These are phyloP conservation scores for Blastomyces emzantsi DNA, from an alignment of 2,329 filamentous ascomycete species.

Conservation along the genomic window DNA sequence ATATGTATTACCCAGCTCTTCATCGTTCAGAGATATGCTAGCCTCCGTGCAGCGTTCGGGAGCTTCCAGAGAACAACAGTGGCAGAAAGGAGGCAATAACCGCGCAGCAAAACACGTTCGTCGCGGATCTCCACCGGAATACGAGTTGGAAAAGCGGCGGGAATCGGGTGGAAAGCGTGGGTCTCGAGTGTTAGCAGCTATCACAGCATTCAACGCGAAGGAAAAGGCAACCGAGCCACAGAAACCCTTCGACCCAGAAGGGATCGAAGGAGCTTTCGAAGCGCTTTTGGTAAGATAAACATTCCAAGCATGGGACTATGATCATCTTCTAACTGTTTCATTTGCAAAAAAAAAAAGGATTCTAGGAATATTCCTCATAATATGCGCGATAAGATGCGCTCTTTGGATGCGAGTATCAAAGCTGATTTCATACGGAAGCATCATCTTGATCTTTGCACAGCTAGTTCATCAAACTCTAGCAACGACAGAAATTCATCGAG, in stretches of 20 bases:
- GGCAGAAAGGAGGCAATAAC: slow-evolving; percentile 8
- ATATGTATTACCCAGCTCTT: slow-evolving; percentile 35
- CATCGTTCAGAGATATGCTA: slow-evolving; percentile 31
- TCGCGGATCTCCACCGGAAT: slow-evolving; percentile 3
- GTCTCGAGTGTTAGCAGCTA: slow-evolving; percentile 53
- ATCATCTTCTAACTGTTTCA: neutral
- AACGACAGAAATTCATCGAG: slow-evolving; percentile 16
- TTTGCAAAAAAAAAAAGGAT: slow-evolving; percentile 52
- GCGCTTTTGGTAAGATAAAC: slow-evolving; percentile 50
- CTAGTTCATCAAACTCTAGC: slow-evolving; percentile 35
- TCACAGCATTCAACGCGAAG: slow-evolving; percentile 54
- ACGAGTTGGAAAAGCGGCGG: slow-evolving; percentile 12
- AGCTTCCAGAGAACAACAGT: slow-evolving; percentile 17
- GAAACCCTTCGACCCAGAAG: slow-evolving; percentile 41
- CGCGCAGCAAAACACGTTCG: neutral
- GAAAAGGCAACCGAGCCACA: slow-evolving; percentile 38
- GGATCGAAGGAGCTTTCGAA: slow-evolving; percentile 56
- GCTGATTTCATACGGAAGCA: slow-evolving; percentile 89
- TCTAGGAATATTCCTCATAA: slow-evolving; percentile 89
- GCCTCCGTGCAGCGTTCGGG: slow-evolving; percentile 20
- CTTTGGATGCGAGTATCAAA: slow-evolving; percentile 80
- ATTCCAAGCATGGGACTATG: slow-evolving; percentile 45
- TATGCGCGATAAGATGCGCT: slow-evolving; percentile 90
- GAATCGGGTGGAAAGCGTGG: slow-evolving; percentile 39
- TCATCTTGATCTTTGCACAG: slow-evolving; percentile 55